phyloP scores from a whole-genome alignment of 495 filamentous ascomycete species.

The Aspergillus heteromorphus region DNA sequence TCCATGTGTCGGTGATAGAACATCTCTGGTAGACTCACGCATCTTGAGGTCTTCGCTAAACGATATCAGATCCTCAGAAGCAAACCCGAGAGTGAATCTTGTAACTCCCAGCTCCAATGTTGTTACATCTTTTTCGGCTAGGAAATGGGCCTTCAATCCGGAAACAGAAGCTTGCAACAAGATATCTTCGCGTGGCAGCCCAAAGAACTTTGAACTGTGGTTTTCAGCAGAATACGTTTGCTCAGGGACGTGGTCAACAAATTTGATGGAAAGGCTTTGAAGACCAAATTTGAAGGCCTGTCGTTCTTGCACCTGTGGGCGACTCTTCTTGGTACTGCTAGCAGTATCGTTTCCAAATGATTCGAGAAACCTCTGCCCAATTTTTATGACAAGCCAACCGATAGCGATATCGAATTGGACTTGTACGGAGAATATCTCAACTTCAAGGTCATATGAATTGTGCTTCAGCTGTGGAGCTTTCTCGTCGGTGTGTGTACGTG shows the following conservation, averaged over 20 bases:
- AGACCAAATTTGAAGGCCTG: slow-evolving; percentile 46
- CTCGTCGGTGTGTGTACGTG: slow-evolving; percentile 5
- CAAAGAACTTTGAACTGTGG: slow-evolving; percentile 13
- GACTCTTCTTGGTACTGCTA: slow-evolving; percentile 13
- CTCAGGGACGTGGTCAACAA: slow-evolving; percentile 58
- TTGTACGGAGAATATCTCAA: slow-evolving; percentile 51
- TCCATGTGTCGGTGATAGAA: slow-evolving; percentile 50
- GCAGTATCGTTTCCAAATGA: slow-evolving; percentile 26
- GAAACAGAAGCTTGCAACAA: slow-evolving; percentile 27
- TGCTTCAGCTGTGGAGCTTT: background rate
- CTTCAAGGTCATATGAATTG: slow-evolving; percentile 34
- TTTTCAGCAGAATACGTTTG: slow-evolving; percentile 20
- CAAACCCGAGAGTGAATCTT: slow-evolving; percentile 69
- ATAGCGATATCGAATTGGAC: slow-evolving; percentile 64
- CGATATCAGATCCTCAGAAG: slow-evolving; percentile 65
- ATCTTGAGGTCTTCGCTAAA: slow-evolving; percentile 64
- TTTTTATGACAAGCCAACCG: slow-evolving; percentile 59
- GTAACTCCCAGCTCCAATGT: slow-evolving; percentile 41
- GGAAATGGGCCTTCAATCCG: slow-evolving; percentile 25
- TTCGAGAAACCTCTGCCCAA: slow-evolving; percentile 49
- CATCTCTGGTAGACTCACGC: slow-evolving; percentile 64
- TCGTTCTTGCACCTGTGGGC: slow-evolving; percentile 15
- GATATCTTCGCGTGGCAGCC: slow-evolving; percentile 29
- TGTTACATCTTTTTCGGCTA: slow-evolving; percentile 13
- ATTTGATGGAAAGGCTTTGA: slow-evolving; percentile 53